phyloP scores from a whole-genome alignment of 1,139 yeast genomes.

The Petasospora fabianii region DNA sequence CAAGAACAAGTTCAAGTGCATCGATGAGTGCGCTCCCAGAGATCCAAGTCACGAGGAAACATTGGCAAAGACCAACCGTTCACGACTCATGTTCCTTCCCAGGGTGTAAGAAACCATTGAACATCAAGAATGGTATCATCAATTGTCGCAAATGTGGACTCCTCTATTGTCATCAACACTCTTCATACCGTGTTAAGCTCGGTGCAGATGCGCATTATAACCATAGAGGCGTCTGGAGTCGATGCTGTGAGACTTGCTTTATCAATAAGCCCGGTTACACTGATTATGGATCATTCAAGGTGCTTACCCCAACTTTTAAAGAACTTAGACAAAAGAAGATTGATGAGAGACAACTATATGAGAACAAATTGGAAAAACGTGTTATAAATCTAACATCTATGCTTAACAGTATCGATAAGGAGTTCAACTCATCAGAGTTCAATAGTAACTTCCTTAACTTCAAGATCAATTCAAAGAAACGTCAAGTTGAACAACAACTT shows the following conservation, averaged over 20 bases:
- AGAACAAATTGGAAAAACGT: slow-evolving; percentile 61
- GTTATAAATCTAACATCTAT: slow-evolving; percentile 42
- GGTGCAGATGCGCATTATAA: slow-evolving; percentile 45
- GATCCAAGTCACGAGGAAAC: slow-evolving; percentile 44
- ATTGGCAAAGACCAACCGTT: slow-evolving; percentile 57
- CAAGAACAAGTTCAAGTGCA: slow-evolving; percentile 19
- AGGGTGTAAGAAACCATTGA: slow-evolving; percentile 40
- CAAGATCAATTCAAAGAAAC: slow-evolving; percentile 25
- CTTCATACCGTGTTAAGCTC: slow-evolving; percentile 44
- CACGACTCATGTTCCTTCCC: slow-evolving; percentile 35
- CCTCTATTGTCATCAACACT: slow-evolving; percentile 62
- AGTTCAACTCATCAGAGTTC: slow-evolving; percentile 16
- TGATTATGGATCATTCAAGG: slow-evolving; percentile 39
- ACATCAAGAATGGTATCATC: slow-evolving; percentile 47
- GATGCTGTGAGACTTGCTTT: slow-evolving; percentile 68
- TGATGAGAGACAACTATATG: slow-evolving; percentile 42
- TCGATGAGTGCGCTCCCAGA: slow-evolving; percentile 21
- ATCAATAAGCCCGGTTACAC: slow-evolving; percentile 50
- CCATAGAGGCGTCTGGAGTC: slow-evolving; percentile 59
- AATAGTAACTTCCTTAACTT: slow-evolving; percentile 19
- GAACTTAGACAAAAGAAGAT: slow-evolving; percentile 37
- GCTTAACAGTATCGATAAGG: slow-evolving; percentile 25
- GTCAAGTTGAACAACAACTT: slow-evolving; percentile 47
- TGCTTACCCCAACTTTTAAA: slow-evolving; percentile 45
- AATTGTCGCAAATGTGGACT: slow-evolving; percentile 74